A percentile compares a stretch with the other conserved stretches of the same genome.
Conservation (phyloP, 805 yeast species). For the Cyberlindnera galapagoensis region DNA sequence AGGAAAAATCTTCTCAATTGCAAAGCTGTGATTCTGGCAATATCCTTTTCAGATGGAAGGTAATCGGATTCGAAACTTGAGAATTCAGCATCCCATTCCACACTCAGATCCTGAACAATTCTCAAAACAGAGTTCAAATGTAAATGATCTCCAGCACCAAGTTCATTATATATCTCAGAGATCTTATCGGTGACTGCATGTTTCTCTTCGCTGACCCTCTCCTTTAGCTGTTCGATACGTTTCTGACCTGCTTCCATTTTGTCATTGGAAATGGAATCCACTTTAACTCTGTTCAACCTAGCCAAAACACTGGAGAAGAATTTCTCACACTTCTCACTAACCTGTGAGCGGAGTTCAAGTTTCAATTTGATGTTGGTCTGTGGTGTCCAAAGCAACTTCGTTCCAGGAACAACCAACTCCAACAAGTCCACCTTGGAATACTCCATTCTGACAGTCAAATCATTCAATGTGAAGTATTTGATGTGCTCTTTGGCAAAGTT, state of each 20-base stretch:
- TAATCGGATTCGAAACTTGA: slow-evolving; percentile 69
- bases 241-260: slow-evolving; percentile 62
- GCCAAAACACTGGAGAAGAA: slow-evolving; percentile 72
- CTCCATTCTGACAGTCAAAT: slow-evolving; percentile 72
- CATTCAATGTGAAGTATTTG: slow-evolving; percentile 77
- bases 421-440: slow-evolving; percentile 69
- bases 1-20: slow-evolving; percentile 72
- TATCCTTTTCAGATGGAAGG: slow-evolving; percentile 89
- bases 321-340: slow-evolving; percentile 42
- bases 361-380: slow-evolving; percentile 64
- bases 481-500: slow-evolving; percentile 78
- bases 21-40: slow-evolving; percentile 81
- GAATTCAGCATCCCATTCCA: slow-evolving; percentile 82
- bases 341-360: slow-evolving; percentile 49
- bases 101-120: slow-evolving; percentile 72
- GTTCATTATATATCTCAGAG: slow-evolving; percentile 44
- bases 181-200: slow-evolving; percentile 37
- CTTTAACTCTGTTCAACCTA: slow-evolving; percentile 69
- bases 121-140: slow-evolving; percentile 64
- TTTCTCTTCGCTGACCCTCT: slow-evolving; percentile 46
- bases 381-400: slow-evolving; percentile 66
- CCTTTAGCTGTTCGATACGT: slow-evolving; percentile 52
- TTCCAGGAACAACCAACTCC: slow-evolving; percentile 72
- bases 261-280: slow-evolving; percentile 65
- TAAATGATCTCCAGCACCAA: slow-evolving; percentile 60